phyloP scores from a whole-genome alignment of 192 early-diverging fungal species.

The Backusella tarrabulga region DNA sequence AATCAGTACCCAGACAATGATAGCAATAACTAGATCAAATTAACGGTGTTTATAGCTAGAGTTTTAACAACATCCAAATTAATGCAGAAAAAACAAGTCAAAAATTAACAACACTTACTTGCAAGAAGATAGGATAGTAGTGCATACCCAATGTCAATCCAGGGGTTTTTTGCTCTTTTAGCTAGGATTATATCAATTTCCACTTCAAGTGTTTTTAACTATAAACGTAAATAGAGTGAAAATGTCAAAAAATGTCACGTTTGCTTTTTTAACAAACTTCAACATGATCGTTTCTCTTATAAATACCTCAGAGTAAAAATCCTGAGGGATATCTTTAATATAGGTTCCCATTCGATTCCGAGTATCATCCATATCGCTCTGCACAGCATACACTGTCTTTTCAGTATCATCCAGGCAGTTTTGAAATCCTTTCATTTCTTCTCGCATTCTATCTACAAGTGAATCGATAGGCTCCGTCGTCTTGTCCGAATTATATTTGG shows the following conservation, averaged over 20 bases:
- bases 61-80: background rate
- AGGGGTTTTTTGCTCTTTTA: constrained; percentile 36
- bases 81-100: background rate
- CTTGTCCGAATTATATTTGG: background rate
- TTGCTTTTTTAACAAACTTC: background rate
- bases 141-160: constrained; percentile 34
- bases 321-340: constrained; percentile 33
- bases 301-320: constrained; percentile 25
- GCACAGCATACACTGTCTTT: constrained; percentile 13
- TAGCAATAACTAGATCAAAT: constrained; percentile 9
- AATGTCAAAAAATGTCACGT: background rate
- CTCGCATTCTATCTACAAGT: background rate
- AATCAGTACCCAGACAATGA: constrained; percentile 18
- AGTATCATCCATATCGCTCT: constrained; percentile 27
- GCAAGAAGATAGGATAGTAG: constrained; percentile 30
- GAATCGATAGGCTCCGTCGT: background rate
- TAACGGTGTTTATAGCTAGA: background rate
- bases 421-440: constrained; percentile 13
- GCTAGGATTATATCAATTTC: constrained; percentile 32
- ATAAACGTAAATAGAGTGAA: background rate
- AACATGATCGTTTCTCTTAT: background rate
- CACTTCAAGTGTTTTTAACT: constrained; percentile 37
- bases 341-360: constrained; percentile 13
- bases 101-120: constrained; percentile 12
- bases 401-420: constrained; percentile 16